Percentiles rank a stretch among this genome's conserved stretches.
These are phyloP conservation scores for Wickerhamomyces subpelliculosus DNA, from an alignment of 805 yeast genomes.

Conservation along the genomic window DNA sequence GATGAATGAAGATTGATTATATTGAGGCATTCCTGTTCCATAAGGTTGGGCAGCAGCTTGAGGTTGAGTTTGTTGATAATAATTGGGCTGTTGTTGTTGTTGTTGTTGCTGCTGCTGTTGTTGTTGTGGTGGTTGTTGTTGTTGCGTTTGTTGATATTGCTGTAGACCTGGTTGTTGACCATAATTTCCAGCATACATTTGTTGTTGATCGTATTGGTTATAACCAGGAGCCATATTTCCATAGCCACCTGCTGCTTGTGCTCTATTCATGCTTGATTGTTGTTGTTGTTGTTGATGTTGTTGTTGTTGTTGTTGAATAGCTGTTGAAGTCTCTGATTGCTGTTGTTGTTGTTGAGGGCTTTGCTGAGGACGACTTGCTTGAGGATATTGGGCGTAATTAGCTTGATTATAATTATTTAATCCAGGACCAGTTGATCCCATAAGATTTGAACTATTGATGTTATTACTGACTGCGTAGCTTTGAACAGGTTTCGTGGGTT, in stretches of 20 bases:
- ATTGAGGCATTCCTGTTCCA: conserved; percentile 4
- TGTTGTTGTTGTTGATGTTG: not conserved
- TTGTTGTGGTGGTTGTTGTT: not conserved
- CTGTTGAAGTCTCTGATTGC: not conserved
- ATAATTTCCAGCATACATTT: not conserved
- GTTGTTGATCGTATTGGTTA: not conserved
- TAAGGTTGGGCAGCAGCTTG: conserved; percentile 5
- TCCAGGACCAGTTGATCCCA: no score
- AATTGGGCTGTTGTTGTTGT: conserved; percentile 8
- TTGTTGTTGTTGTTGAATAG: not conserved
- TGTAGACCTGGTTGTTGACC: not conserved
- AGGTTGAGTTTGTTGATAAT: conserved; percentile 14
- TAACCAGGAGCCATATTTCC: not conserved
- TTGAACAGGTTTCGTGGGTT: conserved; percentile 2
- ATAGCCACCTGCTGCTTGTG: not conserved
- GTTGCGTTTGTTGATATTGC: conserved; percentile 1
- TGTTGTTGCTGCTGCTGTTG: conserved; percentile 1
- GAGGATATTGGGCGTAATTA: no score
- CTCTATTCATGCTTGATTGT: not conserved
- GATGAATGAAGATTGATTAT: not conserved
- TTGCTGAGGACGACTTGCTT: not conserved
- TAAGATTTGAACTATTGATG: no score
- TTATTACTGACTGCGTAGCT: not conserved
- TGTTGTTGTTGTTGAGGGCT: not conserved
- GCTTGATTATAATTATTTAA: no score